Percentiles rank a stretch among this genome's conserved stretches.
phyloP scores from a whole-genome alignment of 1,284 basidiomycete species.

The Ceratobasidium papillatum region DNA sequence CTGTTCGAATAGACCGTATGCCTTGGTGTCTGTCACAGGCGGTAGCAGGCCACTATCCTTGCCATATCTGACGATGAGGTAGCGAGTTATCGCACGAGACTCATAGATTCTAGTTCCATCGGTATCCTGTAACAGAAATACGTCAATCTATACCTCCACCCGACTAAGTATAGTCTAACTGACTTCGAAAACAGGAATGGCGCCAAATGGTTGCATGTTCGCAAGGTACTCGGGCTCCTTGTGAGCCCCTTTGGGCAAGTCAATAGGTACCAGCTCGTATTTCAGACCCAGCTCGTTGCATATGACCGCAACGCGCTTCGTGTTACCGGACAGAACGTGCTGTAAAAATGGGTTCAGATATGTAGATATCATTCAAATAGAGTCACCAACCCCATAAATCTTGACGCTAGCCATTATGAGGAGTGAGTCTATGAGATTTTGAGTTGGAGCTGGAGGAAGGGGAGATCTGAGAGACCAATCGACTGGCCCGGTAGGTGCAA shows the following conservation, averaged over 20 bases:
- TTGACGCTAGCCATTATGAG: no score
- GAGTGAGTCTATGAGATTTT: no score
- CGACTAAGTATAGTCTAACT: not conserved
- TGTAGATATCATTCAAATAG: not conserved
- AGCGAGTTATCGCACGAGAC: conserved; percentile 51
- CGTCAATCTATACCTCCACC: no score
- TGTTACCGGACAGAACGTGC: conserved; percentile 25
- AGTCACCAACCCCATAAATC: not conserved
- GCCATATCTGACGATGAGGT: conserved; percentile 47
- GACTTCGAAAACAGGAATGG: conserved; percentile 40
- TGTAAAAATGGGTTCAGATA: not conserved
- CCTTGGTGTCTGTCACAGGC: conserved; percentile 44
- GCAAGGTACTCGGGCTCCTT: conserved; percentile 35
- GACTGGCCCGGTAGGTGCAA: no score
- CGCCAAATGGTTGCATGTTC: conserved; percentile 41
- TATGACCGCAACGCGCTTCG: conserved; percentile 36
- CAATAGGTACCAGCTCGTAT: not conserved
- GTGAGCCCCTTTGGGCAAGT: conserved; percentile 20
- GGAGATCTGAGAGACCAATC: no score
- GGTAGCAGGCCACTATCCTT: conserved; percentile 31
- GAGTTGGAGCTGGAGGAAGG: no score
- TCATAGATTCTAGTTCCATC: conserved; percentile 42
- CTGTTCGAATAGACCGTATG: conserved; percentile 50
- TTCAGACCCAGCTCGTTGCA: conserved; percentile 33
- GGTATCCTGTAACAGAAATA: conserved; percentile 15